Base-by-base conservation (phyloP, 2,329 filamentous ascomycete genomes). In the Cercospora sesami region DNA sequence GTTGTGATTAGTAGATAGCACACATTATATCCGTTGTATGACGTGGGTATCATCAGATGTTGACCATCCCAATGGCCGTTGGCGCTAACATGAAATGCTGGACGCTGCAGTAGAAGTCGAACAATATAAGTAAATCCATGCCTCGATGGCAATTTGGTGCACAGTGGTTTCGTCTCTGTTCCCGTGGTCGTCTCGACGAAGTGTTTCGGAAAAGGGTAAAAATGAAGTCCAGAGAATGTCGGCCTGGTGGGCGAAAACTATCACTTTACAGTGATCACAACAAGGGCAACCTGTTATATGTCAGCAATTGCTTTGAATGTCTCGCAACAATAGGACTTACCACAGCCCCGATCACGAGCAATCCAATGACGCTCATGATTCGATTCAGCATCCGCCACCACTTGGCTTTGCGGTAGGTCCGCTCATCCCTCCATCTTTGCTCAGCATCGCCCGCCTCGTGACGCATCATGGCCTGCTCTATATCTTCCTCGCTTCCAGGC, bases 331-430 rank as follows among this genome's bases (percentile, higher is more conserved):
- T 7, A 64, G 9, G 14, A 76, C 77, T 76, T 62, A 79, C 78
- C 28, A 79, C 75, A 58, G 77, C 78, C 23, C 64, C 78, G 63
- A 80, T 74, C 16, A 79, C 71, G 12, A 71, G 69, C 30, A 80
- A 61, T 3, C 78, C 78, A 62, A 80, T 72, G 16, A 79, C 68
- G 67, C 76, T 76, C 78, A 80, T 80, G 26, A 79, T 71, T 26
- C 78, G 74, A 69, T 80, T 80, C 63, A 79, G 68, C 57, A 72
- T 74, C 62, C 78, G 70, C 78, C 78, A 80, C 78, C 78, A 80
- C 51, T 71, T 73, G 4, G 77, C 78, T 68, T 79, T 79, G 30
- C 74, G 48, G 60, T 72, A 79, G 16, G 62, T 61, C 60, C 72
- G 71, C 72, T 79, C 77, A 45, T 78, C 75, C 18, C 72, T 68